phyloP scores from a whole-genome alignment of 2,329 filamentous ascomycete species.

The Alternaria sp. region DNA sequence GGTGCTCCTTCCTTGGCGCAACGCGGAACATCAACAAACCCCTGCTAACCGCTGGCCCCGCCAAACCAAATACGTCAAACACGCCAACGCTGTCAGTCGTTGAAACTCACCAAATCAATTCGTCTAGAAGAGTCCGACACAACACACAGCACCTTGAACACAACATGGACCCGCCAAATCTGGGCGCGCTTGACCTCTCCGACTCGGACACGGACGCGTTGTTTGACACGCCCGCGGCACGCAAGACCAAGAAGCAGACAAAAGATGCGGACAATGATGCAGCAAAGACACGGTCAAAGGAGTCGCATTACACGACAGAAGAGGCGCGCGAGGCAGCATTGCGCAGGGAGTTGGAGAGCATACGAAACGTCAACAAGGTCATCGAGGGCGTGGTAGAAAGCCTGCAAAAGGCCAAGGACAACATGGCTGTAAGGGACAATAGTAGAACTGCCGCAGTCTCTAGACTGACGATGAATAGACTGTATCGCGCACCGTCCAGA shows the following conservation, averaged over 20 bases:
- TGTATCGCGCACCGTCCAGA: constrained; percentile 82
- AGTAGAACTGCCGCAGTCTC: background rate
- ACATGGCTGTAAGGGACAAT: constrained; percentile 72
- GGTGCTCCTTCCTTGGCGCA: constrained; percentile 17
- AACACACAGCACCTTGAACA: background rate
- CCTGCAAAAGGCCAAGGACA: constrained; percentile 73
- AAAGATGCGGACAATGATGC: constrained; percentile 35
- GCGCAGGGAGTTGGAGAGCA: constrained; percentile 78
- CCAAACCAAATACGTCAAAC: constrained; percentile 36
- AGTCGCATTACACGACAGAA: constrained; percentile 66
- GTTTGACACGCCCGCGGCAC: constrained; percentile 61
- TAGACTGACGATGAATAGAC: constrained; percentile 60
- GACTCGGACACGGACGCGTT: constrained; percentile 64
- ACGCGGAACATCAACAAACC: constrained; percentile 19
- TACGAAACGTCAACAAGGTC: constrained; percentile 84
- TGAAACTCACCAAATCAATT: background rate
- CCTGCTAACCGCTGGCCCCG: constrained; percentile 15
- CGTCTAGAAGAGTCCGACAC: background rate
- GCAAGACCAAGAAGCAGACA: constrained; percentile 47
- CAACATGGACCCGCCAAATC: constrained; percentile 51
- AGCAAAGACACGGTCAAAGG: constrained; percentile 51
- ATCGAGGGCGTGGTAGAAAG: constrained; percentile 80
- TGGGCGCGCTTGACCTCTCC: constrained; percentile 60
- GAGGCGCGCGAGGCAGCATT: constrained; percentile 76
- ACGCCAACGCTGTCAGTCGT: constrained; percentile 18